Percentiles rank a stretch among this genome's conserved stretches.
Evolutionary conservation across 2,329 filamentous ascomycete genomes (phyloP).

Genomic region (Pestalotiopsis sp.): DNA sequence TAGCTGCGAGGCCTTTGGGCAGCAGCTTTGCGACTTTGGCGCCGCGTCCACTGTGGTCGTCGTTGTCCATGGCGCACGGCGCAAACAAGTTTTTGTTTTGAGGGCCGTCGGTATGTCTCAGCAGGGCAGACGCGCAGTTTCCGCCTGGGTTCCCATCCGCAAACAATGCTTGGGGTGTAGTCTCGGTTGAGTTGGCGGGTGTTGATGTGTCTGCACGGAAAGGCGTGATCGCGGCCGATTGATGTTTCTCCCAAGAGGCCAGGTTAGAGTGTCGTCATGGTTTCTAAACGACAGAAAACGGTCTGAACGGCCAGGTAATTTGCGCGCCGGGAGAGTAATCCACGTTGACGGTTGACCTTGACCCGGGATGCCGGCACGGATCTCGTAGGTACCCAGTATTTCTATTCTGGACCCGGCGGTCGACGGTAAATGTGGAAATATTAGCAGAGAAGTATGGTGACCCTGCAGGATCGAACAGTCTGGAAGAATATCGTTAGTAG

Average conservation of each 20-base stretch:
- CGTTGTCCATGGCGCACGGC: slow-evolving; percentile 17
- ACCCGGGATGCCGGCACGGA: background rate
- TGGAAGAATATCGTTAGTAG: background rate
- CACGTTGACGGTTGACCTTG: background rate
- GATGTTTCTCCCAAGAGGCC: background rate
- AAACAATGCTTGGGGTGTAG: background rate
- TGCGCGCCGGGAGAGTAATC: background rate
- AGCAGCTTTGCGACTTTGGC: slow-evolving; percentile 52
- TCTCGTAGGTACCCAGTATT: background rate
- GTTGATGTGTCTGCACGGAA: background rate
- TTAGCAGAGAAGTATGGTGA: background rate
- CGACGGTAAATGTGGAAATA: background rate
- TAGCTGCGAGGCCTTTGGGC: slow-evolving; percentile 50
- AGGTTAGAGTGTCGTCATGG: background rate
- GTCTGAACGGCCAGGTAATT: background rate
- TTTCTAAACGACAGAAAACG: background rate
- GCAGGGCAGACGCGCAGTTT: background rate
- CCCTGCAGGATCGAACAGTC: background rate
- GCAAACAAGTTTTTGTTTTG: background rate
- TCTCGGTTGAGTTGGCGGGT: background rate
- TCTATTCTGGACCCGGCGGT: background rate
- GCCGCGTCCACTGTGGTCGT: slow-evolving; percentile 18
- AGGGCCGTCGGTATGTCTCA: background rate
- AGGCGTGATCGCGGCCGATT: background rate
- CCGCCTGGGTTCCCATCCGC: background rate